Evolutionary conservation across 768 basidiomycete species (phyloP).

Genomic region (Auricularia sp.): DNA sequence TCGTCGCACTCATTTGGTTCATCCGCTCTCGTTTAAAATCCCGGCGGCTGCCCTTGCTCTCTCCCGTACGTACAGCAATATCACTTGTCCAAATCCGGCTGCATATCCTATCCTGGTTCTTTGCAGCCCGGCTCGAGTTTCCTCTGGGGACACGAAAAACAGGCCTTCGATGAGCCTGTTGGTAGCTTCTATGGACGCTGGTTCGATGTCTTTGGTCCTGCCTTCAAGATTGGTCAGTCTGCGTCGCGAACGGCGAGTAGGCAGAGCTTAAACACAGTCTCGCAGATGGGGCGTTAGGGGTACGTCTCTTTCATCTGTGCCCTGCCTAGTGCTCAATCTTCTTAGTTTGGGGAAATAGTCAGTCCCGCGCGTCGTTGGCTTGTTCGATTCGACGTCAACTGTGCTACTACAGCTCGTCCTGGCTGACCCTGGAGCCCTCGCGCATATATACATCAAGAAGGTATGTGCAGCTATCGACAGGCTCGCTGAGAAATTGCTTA

Average conservation of each 20-base stretch:
- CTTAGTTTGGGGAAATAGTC: slow-evolving; percentile 1
- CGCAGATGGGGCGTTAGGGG: slow-evolving; percentile 8
- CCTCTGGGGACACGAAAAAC: slow-evolving; percentile 16
- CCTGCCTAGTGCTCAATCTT: background rate
- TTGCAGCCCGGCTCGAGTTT: slow-evolving; percentile 7
- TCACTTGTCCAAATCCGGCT: background rate
- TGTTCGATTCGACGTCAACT: background rate
- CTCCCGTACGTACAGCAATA: background rate
- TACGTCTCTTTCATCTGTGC: background rate
- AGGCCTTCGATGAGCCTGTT: slow-evolving; percentile 6
- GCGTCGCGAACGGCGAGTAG: background rate
- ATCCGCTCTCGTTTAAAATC: background rate
- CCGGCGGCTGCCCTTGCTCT: background rate
- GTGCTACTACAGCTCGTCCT: slow-evolving; percentile 11
- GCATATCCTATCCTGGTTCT: background rate
- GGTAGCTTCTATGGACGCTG: slow-evolving; percentile 10
- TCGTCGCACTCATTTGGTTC: background rate
- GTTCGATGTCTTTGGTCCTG: slow-evolving; percentile 8
- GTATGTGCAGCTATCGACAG: background rate
- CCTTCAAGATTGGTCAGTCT: slow-evolving; percentile 11
- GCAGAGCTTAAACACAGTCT: background rate
- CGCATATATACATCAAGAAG: slow-evolving; percentile 12
- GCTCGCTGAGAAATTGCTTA: background rate
- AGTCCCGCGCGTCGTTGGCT: background rate
- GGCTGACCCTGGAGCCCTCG: slow-evolving; percentile 14